These are phyloP conservation scores for Mitragyna speciosa DNA, from an alignment of 257 asterid species.

Conservation along the genomic window DNA sequence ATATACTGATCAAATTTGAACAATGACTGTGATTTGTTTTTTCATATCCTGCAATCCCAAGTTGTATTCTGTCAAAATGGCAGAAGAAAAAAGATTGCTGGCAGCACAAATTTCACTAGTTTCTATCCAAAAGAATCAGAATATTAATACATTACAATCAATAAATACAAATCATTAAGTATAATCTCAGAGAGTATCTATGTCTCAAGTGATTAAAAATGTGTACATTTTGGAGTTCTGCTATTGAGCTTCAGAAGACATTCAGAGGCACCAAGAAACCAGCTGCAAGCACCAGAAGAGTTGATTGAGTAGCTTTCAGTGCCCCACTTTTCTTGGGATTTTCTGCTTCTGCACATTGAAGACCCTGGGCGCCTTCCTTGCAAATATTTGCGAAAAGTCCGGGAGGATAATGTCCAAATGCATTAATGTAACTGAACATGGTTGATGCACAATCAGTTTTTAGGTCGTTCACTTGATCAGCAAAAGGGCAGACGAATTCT, in stretches of 20 bases:
- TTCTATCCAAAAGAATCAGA: neutral
- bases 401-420: conserved; percentile 82
- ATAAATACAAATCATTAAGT: neutral
- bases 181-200: neutral
- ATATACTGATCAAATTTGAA: too few relatives aligned
- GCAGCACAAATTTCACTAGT: neutral
- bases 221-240: neutral
- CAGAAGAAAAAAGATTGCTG: too few relatives aligned
- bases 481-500: conserved; percentile 56
- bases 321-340: conserved; percentile 23
- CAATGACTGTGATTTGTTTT: too few relatives aligned
- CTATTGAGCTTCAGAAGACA: conserved; percentile 11
- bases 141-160: neutral
- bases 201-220: neutral
- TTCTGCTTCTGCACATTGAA: conserved; percentile 35
- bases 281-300: conserved; percentile 11
- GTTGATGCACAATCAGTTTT: conserved; percentile 55
- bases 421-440: conserved; percentile 64
- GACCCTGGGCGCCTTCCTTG: conserved; percentile 54
- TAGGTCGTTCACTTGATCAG: conserved; percentile 51
- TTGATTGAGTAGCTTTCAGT: neutral
- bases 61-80: too few relatives aligned
- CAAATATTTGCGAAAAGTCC: conserved; percentile 76
- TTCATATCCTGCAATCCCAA: too few relatives aligned
- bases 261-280: conserved; percentile 23